Conservation (phyloP, 2,329 filamentous ascomycete genomes). For the Sarocladiaceae sp. region DNA sequence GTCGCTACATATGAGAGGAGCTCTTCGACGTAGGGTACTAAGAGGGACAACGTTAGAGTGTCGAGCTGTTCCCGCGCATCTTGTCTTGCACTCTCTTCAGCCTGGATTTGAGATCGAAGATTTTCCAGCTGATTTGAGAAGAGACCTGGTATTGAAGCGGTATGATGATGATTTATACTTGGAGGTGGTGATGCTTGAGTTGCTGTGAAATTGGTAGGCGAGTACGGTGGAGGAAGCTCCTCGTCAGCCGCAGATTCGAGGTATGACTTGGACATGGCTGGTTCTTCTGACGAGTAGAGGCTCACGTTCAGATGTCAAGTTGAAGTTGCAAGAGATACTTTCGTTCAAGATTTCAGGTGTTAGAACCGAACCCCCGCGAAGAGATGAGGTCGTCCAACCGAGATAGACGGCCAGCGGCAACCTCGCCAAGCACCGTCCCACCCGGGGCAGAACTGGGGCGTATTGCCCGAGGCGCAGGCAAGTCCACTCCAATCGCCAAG, state of each 20-base stretch:
- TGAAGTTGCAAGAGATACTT: not conserved
- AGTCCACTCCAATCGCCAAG: not conserved
- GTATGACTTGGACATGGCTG: not conserved
- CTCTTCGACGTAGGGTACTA: constrained; percentile 39
- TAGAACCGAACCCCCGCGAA: not conserved
- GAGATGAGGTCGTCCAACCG: not conserved
- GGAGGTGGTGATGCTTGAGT: not conserved
- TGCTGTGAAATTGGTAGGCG: not conserved
- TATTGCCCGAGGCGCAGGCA: not conserved
- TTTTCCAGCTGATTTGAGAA: constrained; percentile 8
- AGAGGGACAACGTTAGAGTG: constrained; percentile 9
- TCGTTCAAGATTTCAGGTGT: not conserved
- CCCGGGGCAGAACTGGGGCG: not conserved
- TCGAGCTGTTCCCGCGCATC: constrained; percentile 7
- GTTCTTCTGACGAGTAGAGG: not conserved
- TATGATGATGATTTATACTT: not conserved
- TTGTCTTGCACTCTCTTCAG: not conserved
- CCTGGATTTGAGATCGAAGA: not conserved
- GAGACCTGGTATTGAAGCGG: not conserved
- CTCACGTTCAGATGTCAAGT: not conserved
- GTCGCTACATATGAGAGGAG: constrained; percentile 28
- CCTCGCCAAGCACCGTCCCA: not conserved
- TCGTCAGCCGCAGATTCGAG: not conserved
- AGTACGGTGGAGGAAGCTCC: constrained; percentile 6
- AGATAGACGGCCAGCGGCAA: not conserved